These are phyloP conservation scores for Phyllostachys edulis DNA, from an alignment of 176 grass and related monocot genomes.

Conservation along the genomic window DNA sequence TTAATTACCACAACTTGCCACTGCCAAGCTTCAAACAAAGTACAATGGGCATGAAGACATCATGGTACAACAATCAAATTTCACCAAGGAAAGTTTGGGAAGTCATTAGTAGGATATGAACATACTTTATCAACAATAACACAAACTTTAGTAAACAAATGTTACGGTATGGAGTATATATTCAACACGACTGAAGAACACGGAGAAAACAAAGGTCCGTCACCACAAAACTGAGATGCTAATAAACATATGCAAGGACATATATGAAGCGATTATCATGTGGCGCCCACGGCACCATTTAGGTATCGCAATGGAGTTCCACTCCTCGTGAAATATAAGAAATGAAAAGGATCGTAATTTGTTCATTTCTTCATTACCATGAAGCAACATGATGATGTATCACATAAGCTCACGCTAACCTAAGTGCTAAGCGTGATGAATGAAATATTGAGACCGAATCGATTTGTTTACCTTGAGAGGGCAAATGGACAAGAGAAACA, in stretches of 20 bases:
- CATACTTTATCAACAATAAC: constrained; percentile 85
- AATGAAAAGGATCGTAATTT: not conserved
- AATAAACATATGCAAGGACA: not conserved
- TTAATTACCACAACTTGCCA: not conserved
- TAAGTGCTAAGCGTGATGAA: not conserved
- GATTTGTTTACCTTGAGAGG: not conserved
- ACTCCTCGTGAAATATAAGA: not conserved
- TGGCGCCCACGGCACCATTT: not conserved
- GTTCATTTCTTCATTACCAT: not conserved
- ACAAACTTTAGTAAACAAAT: constrained; percentile 71
- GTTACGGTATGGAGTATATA: constrained; percentile 68
- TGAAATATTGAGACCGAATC: not conserved
- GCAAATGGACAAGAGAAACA: not conserved
- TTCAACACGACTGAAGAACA: constrained; percentile 80
- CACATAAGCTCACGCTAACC: not conserved
- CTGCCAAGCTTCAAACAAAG: not conserved
- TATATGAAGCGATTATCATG: not conserved
- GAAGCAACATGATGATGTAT: not conserved
- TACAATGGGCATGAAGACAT: not conserved
- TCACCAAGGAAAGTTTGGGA: not conserved
- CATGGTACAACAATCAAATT: not conserved
- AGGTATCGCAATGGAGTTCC: not conserved
- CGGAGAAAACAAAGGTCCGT: constrained; percentile 34
- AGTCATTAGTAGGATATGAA: not conserved
- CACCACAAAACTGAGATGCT: not conserved